Evolutionary conservation across 805 yeast genomes (phyloP).

Genomic region (Ogataea thermomethanolica): DNA sequence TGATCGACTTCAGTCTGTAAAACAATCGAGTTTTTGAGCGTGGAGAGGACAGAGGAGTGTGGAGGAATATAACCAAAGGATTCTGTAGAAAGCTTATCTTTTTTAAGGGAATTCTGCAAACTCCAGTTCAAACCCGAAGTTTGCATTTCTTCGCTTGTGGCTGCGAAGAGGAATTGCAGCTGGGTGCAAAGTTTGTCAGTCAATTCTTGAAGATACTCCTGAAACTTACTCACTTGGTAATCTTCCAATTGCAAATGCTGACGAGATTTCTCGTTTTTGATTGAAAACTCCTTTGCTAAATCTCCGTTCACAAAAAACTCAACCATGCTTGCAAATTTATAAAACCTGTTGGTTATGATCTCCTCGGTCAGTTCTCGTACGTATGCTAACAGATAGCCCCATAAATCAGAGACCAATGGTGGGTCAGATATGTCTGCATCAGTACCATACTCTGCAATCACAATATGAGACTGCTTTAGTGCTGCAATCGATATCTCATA

Average conservation of each 20-base stretch:
- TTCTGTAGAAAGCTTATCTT: conserved; percentile 11
- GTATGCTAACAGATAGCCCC: conserved; percentile 49
- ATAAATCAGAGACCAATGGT: conserved; percentile 54
- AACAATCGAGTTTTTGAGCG: conserved; percentile 48
- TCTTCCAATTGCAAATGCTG: conserved; percentile 40
- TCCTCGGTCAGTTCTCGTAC: conserved; percentile 33
- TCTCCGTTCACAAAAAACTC: conserved; percentile 47
- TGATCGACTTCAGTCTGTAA: conserved; percentile 41
- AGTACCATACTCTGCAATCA: conserved; percentile 25
- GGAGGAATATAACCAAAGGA: conserved; percentile 61
- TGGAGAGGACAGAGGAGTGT: conserved; percentile 57
- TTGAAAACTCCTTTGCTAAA: conserved; percentile 32
- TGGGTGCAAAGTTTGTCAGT: conserved; percentile 28
- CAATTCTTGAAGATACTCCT: conserved; percentile 27
- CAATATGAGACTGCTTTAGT: conserved; percentile 23
- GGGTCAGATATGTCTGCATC: conserved; percentile 38
- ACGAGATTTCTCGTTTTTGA: conserved; percentile 15
- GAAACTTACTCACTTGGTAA: conserved; percentile 40
- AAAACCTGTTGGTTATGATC: conserved; percentile 37
- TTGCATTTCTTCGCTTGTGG: conserved; percentile 39
- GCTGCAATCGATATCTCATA: conserved; percentile 26
- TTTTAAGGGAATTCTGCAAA: not conserved
- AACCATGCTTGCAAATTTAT: conserved; percentile 53
- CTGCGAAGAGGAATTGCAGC: conserved; percentile 27
- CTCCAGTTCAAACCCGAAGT: conserved; percentile 12